Conservation (phyloP, 495 filamentous ascomycete genomes). For the Trichoderma gamsii region DNA sequence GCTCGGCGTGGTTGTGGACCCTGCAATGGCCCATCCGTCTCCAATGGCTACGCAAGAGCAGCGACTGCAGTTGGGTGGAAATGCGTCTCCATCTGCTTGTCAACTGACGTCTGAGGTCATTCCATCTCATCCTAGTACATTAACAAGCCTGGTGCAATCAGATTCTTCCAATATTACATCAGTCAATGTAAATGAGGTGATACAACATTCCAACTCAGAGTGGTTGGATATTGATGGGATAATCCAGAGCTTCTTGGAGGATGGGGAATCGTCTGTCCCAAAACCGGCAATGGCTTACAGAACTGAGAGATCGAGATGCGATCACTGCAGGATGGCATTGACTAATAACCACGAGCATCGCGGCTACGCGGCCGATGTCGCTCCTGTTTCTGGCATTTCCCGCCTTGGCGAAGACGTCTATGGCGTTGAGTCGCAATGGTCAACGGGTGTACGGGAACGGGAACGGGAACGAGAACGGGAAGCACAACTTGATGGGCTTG, state of each 20-base stretch:
- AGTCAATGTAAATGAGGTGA: too few species aligned
- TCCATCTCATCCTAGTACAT: too few species aligned
- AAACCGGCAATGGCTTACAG: neutral
- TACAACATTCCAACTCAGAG: too few species aligned
- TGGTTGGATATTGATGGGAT: neutral
- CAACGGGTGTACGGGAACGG: neutral
- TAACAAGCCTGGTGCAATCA: too few species aligned
- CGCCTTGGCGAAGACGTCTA: neutral
- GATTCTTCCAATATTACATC: too few species aligned
- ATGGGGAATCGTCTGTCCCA: neutral
- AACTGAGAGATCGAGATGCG: neutral
- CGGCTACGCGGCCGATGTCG: neutral
- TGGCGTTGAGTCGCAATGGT: neutral
- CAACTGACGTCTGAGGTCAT: too few species aligned
- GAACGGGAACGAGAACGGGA: neutral
- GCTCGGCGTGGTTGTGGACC: neutral
- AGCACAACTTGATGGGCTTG: neutral
- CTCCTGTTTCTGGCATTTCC: neutral
- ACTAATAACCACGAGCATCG: neutral
- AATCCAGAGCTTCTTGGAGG: neutral
- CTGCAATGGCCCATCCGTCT: too few species aligned
- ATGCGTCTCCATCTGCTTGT: too few species aligned
- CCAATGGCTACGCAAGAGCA: too few species aligned
- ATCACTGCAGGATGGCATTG: too few species aligned
- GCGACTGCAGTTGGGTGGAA: too few species aligned